Evolutionary conservation across 1,284 basidiomycete species (phyloP).

Genomic region (Pseudozyma sp.): DNA sequence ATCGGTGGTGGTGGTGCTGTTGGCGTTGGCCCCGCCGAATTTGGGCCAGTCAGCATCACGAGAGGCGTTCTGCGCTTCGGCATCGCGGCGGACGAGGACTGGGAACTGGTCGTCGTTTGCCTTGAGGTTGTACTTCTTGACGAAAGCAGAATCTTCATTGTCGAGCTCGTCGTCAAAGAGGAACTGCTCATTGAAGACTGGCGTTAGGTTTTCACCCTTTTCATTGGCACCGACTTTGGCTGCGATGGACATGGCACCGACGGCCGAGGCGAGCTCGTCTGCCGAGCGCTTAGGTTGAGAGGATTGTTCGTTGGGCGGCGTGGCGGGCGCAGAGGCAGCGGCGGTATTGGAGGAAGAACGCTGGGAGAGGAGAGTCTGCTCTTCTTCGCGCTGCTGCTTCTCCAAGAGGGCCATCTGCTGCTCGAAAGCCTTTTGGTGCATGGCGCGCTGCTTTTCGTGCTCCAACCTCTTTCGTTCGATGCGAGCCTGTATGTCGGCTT

Average conservation of each 20-base stretch:
- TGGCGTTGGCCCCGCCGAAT: conserved; percentile 74
- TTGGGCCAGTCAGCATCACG: conserved; percentile 94
- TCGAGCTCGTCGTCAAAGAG: conserved; percentile 67
- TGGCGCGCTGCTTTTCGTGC: conserved; percentile 57
- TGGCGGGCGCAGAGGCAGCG: conserved; percentile 48
- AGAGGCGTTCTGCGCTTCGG: conserved; percentile 68
- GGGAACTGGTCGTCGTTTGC: conserved; percentile 74
- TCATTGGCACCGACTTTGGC: conserved; percentile 10
- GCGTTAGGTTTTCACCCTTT: conserved; percentile 48
- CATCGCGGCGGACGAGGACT: conserved; percentile 69
- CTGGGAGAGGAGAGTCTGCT: conserved; percentile 44
- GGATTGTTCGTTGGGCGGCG: conserved; percentile 39
- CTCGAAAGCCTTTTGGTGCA: conserved; percentile 58
- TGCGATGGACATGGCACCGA: conserved; percentile 33
- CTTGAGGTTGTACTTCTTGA: conserved; percentile 67
- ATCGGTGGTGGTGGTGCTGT: conserved; percentile 53
- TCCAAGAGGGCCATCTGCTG: conserved; percentile 58
- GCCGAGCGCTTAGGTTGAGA: conserved; percentile 14
- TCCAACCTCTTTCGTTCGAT: conserved; percentile 58
- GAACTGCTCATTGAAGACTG: conserved; percentile 65
- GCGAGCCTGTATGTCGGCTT: conserved; percentile 46
- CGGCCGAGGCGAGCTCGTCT: conserved; percentile 33
- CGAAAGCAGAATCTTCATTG: conserved; percentile 66
- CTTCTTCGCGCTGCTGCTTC: conserved; percentile 56
- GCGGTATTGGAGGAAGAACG: conserved; percentile 11